These are phyloP conservation scores for Knufia petricola DNA, from an alignment of 2,329 filamentous ascomycete genomes.

Conservation along the genomic window DNA sequence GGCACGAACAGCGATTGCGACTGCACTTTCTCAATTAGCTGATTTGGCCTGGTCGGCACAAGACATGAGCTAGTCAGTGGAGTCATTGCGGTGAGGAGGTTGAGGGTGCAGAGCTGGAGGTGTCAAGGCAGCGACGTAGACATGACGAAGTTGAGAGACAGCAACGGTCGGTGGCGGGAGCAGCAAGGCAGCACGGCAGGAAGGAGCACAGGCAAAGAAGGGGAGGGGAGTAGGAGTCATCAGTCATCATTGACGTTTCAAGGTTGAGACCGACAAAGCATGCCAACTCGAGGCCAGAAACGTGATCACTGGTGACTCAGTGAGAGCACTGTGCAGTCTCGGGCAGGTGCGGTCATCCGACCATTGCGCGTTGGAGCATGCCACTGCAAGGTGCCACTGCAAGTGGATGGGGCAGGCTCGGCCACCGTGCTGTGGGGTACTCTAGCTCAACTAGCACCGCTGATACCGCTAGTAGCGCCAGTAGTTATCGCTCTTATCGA, in stretches of 20 bases:
- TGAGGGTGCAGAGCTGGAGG: background rate
- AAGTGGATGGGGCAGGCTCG: background rate
- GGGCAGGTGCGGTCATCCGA: constrained; percentile 9
- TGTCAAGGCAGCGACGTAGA: background rate
- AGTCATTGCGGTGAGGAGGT: constrained; percentile 6
- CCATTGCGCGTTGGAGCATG: too few species aligned
- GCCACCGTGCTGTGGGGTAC: background rate
- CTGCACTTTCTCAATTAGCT: background rate
- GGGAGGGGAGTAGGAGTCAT: too few species aligned
- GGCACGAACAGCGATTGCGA: background rate
- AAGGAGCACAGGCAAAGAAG: background rate
- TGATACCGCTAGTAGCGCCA: too few species aligned
- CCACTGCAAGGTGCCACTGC: too few species aligned
- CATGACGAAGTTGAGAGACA: background rate
- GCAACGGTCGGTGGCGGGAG: background rate
- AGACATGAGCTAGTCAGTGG: constrained; percentile 5
- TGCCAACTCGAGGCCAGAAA: background rate
- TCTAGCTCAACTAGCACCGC: background rate
- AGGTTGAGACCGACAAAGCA: constrained; percentile 9
- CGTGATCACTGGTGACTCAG: too few species aligned
- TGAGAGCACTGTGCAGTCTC: too few species aligned
- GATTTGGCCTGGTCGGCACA: background rate
- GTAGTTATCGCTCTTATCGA: too few species aligned
- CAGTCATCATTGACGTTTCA: constrained; percentile 11
- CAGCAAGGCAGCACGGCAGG: background rate